Evolutionary conservation across 2,329 filamentous ascomycete species (phyloP).

Genomic region (Fusarium siculi): DNA sequence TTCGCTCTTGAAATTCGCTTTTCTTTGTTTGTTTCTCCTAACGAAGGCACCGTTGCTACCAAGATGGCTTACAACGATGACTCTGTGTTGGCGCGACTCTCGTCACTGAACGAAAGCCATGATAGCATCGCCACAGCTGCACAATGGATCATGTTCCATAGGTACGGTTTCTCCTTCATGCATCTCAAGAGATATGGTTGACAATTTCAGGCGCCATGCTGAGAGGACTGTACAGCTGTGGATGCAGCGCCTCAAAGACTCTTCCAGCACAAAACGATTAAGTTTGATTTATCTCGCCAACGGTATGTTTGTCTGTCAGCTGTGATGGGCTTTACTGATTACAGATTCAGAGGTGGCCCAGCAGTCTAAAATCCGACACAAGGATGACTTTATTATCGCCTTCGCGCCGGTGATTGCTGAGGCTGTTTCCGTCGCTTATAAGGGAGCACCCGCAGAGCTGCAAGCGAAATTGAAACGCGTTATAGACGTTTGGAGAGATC

Average conservation of each 20-base stretch:
- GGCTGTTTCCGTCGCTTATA: constrained; percentile 90
- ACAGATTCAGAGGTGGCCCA: constrained; percentile 84
- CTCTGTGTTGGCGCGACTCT: constrained; percentile 92
- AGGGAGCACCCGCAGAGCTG: constrained; percentile 84
- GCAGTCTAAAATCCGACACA: constrained; percentile 91
- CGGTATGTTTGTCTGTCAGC: constrained; percentile 63
- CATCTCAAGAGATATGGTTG: background rate
- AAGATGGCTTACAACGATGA: constrained; percentile 95
- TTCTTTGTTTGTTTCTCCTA: background rate
- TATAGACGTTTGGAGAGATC: constrained; percentile 92
- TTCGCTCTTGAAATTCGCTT: background rate
- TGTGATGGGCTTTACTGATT: background rate
- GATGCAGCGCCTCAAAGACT: constrained; percentile 90
- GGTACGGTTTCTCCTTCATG: constrained; percentile 62
- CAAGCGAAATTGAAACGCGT: constrained; percentile 89
- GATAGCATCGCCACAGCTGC: constrained; percentile 96
- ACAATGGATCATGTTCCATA: constrained; percentile 99
- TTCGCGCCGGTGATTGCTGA: constrained; percentile 94
- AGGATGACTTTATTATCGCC: constrained; percentile 90
- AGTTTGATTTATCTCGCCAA: constrained; percentile 96
- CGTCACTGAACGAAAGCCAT: constrained; percentile 94
- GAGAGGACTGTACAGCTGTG: constrained; percentile 92
- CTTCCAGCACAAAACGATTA: constrained; percentile 83
- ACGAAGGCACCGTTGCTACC: background rate
- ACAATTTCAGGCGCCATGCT: constrained; percentile 78